Base-by-base conservation (phyloP, 148 eudicot genomes). In the Vaccinium macrocarpon region DNA sequence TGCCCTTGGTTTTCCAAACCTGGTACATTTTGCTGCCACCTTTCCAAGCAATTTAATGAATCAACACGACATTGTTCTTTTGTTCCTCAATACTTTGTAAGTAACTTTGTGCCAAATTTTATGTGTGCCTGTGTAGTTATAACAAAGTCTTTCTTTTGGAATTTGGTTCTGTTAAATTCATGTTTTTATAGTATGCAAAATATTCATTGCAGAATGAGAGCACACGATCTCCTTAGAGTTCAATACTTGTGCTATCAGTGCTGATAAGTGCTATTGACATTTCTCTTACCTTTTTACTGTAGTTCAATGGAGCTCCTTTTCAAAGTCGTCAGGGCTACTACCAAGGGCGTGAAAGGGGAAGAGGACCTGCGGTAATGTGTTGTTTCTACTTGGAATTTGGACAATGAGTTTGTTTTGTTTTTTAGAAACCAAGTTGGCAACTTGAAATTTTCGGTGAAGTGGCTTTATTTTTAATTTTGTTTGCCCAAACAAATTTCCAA, bases 331-430 rank as follows among this genome's bases (percentile, higher is more conserved):
- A 94, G 81, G 88, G 79, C 76, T 90, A 68, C 38, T 68, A 92
- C 88, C 87, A 90, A 82, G 95, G 93, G 51, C 93, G 89, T 81
- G 95, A 81, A 80, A 87, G 93, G 77, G 97, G 95, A 88, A 91
- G 96, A 89, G 98, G 97, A 91, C 32, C 81, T 79, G 94, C 87
- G 96, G 97, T 94, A 88, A 68, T 74, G 49, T 81, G 11, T 80
- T 82, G 42, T 62, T 82, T 16, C 49, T 35, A 79, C 4, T 62
- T 23, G 23, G 19, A 71, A 50, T 76, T 68, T 81, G 82, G 19
- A 79, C 38, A 68, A 11, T 25, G 7, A 4, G n/a, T 57, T 18
- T 27, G 1, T 56, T 53, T 16, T 7, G 1, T 50, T 21, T 55
- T 55, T 55, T 55, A 8, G 2, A 21, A 56, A 38, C 21, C n/a